Evolutionary conservation across 2,329 filamentous ascomycete species (phyloP).

Genomic region (Dryadomyces quercivorus): DNA sequence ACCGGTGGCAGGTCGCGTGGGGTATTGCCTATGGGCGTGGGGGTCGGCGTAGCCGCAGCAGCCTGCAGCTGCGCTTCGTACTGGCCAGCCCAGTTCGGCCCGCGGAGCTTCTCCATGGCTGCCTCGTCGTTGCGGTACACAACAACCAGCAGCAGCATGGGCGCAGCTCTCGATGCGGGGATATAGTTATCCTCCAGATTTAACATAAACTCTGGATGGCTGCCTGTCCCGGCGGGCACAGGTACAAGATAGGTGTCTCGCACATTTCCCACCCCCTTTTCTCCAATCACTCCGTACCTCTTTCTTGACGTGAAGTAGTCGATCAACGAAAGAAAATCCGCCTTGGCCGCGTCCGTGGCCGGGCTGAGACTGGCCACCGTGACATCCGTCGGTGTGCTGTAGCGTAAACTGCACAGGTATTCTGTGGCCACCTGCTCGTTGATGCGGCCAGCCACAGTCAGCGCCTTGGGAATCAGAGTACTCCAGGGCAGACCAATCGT

Average conservation of each 20-base stretch:
- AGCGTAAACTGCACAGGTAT: conserved; percentile 79
- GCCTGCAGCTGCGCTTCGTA: conserved; percentile 15
- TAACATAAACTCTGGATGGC: conserved; percentile 74
- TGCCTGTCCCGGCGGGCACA: conserved; percentile 56
- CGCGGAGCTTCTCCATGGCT: conserved; percentile 22
- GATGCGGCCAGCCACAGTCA: conserved; percentile 70
- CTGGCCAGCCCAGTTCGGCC: conserved; percentile 20
- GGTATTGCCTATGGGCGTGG: background rate
- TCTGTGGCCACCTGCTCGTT: conserved; percentile 73
- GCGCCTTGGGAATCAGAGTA: conserved; percentile 56
- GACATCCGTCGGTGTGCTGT: conserved; percentile 72
- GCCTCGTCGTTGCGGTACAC: conserved; percentile 58
- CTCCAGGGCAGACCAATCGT: conserved; percentile 49
- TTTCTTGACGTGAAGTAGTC: conserved; percentile 75
- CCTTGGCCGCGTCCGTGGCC: conserved; percentile 45
- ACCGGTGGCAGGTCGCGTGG: background rate
- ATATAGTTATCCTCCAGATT: conserved; percentile 78
- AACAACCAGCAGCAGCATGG: conserved; percentile 72
- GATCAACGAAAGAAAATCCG: conserved; percentile 64
- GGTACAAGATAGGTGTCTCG: conserved; percentile 89
- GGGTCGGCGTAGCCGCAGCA: conserved; percentile 7
- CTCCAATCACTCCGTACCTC: conserved; percentile 77
- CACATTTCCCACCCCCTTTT: conserved; percentile 61
- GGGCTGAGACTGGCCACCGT: conserved; percentile 63
- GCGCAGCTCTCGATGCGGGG: conserved; percentile 57